Conservation (phyloP, 2,329 filamentous ascomycete species). For the Diaporthe capsici region DNA sequence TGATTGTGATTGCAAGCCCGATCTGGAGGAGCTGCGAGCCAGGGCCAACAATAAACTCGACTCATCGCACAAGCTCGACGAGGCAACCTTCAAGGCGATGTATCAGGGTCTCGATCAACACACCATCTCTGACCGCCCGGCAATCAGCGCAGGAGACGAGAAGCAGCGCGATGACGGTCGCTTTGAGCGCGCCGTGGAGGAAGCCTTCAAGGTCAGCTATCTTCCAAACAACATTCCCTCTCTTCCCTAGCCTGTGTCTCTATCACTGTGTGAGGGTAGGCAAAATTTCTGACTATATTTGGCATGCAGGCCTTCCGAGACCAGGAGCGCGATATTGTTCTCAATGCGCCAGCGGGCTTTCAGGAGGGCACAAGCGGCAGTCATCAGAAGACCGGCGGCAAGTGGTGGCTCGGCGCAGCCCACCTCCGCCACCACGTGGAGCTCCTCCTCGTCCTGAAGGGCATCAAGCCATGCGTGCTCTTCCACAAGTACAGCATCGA, state of each 20-base stretch:
- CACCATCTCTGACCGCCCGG: not conserved
- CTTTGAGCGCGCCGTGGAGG: not conserved
- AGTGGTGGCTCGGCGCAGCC: not conserved
- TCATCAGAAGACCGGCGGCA: too few species aligned
- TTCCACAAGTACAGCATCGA: too few species aligned
- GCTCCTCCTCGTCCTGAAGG: not conserved
- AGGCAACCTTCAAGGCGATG: too few species aligned
- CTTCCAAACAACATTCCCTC: too few species aligned
- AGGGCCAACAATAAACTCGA: too few species aligned
- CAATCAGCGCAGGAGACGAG: not conserved
- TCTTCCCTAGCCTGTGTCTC: too few species aligned
- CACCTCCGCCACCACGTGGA: not conserved
- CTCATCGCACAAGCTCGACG: too few species aligned
- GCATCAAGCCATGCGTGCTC: not conserved
- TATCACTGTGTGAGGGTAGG: too few species aligned
- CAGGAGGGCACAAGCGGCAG: too few species aligned
- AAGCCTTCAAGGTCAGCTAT: constrained; percentile 1
- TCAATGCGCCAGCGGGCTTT: not conserved
- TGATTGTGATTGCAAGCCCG: not conserved
- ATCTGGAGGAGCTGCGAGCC: too few species aligned
- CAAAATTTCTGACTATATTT: not conserved
- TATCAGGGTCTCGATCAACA: too few species aligned
- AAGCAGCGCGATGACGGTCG: not conserved
- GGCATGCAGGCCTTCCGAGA: not conserved
- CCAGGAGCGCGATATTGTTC: not conserved